Evolutionary conservation across 176 grass and related monocot species (phyloP), one percentile per base, ranked within the genome.

Genomic region (Phoenix roebelenii): DNA sequence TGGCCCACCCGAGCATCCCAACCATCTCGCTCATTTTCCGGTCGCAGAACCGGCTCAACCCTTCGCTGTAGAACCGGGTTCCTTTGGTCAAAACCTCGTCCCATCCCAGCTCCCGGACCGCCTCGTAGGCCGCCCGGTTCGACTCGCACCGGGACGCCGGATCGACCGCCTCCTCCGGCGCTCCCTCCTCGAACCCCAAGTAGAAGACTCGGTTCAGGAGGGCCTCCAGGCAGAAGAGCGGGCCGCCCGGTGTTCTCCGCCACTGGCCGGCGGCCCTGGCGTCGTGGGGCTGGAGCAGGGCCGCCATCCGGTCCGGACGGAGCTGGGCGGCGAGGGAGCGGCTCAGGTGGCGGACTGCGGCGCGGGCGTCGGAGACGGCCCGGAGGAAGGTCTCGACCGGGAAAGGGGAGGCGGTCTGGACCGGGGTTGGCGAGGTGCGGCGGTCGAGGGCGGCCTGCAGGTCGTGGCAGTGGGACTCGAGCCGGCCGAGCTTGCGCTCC

Each of bases 401-500:
- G n/a, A 61, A 39, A 3, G 65, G 61, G 35, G 2, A 39, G 35
- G 32, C 32, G 7, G 7, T 39, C 3, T 35, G 58, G 18, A 73
- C 71, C 71, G 61, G 59, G 55, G 10, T 39, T 12, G 35, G 35
- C 7, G 9, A 39, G 69, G 51, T 18, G 65, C 25, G 15, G n/a
- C 10, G 52, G 23, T 25, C 23, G 77, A 77, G 25, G 80, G 87
- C 22, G 18, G 22, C 5, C 1, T 22, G 49, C 35, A 74, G 55
- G 23, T 68, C 56, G 17, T 64, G 63, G 70, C 72, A 80, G n/a
- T 51, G 54, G 1, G 86, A 30, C 71, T 95, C 90, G 62, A 98
- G 87, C 23, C 63, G 75, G 1, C 79, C 72, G 30, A 98, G 61
- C 73, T 98, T 88, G 63, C 23, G 76, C 73, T 98, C 85, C 39